Base-by-base conservation (phyloP, 108 stramenopile genomes). In the Conticribra weissflogii region DNA sequence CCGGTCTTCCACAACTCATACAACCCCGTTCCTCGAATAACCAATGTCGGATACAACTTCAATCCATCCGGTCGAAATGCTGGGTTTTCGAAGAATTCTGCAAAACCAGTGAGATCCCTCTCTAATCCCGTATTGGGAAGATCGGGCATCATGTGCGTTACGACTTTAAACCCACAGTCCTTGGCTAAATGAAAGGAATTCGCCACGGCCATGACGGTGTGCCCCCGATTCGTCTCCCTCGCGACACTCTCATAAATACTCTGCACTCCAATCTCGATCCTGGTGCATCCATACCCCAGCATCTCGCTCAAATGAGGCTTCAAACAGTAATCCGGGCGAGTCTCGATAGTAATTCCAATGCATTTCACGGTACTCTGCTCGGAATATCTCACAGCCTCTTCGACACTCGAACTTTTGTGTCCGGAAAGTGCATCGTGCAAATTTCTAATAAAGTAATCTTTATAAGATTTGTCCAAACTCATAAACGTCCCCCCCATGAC, bases 261-360 rank as follows among this genome's bases (percentile, higher is more conserved):
- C 83, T 99, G 98, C 8, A 99, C 96, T 2, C 98, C 98, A 70
- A 99, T 97, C 72, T 99, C 96, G 68, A 99, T 93, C 5, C 98
- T 76, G 19, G 98, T 99, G 74, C 98, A 99, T 32, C 98, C 98
- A 73, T 98, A 99, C 54, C 82, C 78, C 47, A 97, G 68, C 93
- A 99, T 96, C 67, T 95, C 91, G 51, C 89, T 89, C 54, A 98
- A 72, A 79, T 98, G 96, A 1, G 96, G 95, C 60, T 92, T 93
- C 7, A 96, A 72, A 79, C 96, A 97, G 74, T 96, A 97, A 86
- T 98, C 98, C 0, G 98, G 98, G 25, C 98, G 73, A 2, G 98
- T 98, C 68, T 98, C 98, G 63, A 98, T 92, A 3, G 98, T 98
- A 57, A 98, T 96, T 1, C 97, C 98, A 66, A 97, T 96, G 62